A percentile compares a stretch with the other conserved stretches of the same genome.
phyloP scores from a whole-genome alignment of 306 rosid genomes.

The Trifolium fragiferum region DNA sequence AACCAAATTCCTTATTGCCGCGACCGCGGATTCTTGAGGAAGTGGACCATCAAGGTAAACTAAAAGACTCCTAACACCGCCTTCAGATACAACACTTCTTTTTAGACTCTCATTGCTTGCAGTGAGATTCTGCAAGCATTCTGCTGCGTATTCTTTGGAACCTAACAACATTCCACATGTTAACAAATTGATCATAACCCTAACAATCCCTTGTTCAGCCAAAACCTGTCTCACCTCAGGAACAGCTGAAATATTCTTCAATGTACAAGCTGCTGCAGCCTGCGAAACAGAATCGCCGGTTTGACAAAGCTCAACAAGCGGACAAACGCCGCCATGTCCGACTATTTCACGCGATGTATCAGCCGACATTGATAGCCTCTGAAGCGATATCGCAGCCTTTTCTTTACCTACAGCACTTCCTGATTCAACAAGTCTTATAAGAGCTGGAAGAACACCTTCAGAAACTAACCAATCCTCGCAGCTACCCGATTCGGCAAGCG shows the following conservation, averaged over 20 bases:
- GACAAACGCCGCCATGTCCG: constrained; percentile 76
- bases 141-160: constrained; percentile 86
- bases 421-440: constrained; percentile 84
- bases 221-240: constrained; percentile 80
- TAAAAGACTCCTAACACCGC: constrained; percentile 76
- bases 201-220: constrained; percentile 80
- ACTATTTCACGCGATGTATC: constrained; percentile 76
- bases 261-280: constrained; percentile 75
- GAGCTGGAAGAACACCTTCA: constrained; percentile 83
- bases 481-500: constrained; percentile 70
- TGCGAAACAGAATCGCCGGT: constrained; percentile 83
- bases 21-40: constrained; percentile 84
- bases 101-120: constrained; percentile 73
- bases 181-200: constrained; percentile 65
- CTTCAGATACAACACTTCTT: constrained; percentile 72
- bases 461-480: constrained; percentile 79
- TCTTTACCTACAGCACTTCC: constrained; percentile 81
- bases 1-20: constrained; percentile 75
- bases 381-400: constrained; percentile 82
- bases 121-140: constrained; percentile 86
- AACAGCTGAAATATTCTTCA: constrained; percentile 80
- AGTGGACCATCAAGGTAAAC: constrained; percentile 77
- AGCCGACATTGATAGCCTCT: constrained; percentile 70
- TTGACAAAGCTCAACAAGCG: constrained; percentile 76
- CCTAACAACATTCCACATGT: constrained; percentile 75